Evolutionary conservation across 306 rosid genomes (phyloP).

Genomic region (Vachellia collinsii): DNA sequence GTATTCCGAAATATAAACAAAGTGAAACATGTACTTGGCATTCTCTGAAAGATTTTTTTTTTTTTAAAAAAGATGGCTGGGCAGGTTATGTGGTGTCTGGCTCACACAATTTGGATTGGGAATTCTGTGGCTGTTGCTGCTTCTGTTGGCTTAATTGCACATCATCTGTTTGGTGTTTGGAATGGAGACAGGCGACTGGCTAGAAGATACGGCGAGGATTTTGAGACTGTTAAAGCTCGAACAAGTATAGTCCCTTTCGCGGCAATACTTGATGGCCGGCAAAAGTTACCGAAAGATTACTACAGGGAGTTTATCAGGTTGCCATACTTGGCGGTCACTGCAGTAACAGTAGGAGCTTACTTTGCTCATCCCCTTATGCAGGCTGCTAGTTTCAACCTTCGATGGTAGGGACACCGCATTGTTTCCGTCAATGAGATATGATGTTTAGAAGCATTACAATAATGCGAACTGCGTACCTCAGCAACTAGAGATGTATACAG

Average conservation of each 20-base stretch:
- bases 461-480: not conserved
- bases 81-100: slow-evolving; percentile 94
- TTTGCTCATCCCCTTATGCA: slow-evolving; percentile 93
- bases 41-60: slow-evolving; percentile 32
- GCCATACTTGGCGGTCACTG: slow-evolving; percentile 81
- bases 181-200: slow-evolving; percentile 87
- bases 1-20: slow-evolving; percentile 5
- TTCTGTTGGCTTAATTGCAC: slow-evolving; percentile 82
- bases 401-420: slow-evolving; percentile 59
- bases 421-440: slow-evolving; percentile 3
- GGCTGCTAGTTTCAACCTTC: slow-evolving; percentile 79
- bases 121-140: slow-evolving; percentile 86
- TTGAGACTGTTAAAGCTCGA: slow-evolving; percentile 65
- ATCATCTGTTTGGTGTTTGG: slow-evolving; percentile 95
- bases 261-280: slow-evolving; percentile 88
- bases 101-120: slow-evolving; percentile 94
- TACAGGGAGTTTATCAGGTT: slow-evolving; percentile 85
- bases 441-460: not conserved
- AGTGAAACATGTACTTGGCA: not conserved
- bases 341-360: slow-evolving; percentile 81
- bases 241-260: slow-evolving; percentile 89
- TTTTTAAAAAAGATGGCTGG: slow-evolving; percentile 71
- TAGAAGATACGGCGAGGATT: slow-evolving; percentile 61
- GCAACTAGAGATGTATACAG: slow-evolving; percentile 16
- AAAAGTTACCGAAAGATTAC: slow-evolving; percentile 77